These are phyloP conservation scores for Russula brevipes DNA, from an alignment of 768 basidiomycete species.

Conservation along the genomic window DNA sequence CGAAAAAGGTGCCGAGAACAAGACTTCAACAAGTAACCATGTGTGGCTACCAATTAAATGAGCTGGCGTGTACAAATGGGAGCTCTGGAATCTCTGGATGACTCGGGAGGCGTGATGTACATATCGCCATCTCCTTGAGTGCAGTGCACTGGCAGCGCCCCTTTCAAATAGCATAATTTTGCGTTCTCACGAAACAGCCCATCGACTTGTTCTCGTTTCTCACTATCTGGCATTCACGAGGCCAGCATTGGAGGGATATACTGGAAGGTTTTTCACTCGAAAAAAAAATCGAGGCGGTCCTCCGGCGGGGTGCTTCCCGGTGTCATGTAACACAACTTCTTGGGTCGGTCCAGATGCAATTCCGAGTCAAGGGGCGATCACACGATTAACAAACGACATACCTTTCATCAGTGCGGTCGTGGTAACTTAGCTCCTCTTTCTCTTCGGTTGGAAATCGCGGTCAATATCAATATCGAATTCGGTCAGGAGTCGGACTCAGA, in stretches of 20 bases:
- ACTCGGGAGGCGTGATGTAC: slow-evolving; percentile 77
- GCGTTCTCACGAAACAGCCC: slow-evolving; percentile 74
- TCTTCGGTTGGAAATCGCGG: slow-evolving; percentile 85
- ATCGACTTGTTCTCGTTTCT: slow-evolving; percentile 28
- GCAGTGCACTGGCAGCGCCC: slow-evolving; percentile 60
- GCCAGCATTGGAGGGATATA: slow-evolving; percentile 79
- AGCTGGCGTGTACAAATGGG: slow-evolving; percentile 17
- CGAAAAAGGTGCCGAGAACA: too few species aligned
- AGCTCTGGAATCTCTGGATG: slow-evolving; percentile 92
- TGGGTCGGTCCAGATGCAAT: slow-evolving; percentile 5
- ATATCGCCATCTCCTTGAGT: slow-evolving; percentile 88
- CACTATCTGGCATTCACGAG: slow-evolving; percentile 46
- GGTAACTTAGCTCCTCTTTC: slow-evolving; percentile 69
- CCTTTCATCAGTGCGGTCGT: slow-evolving; percentile 90
- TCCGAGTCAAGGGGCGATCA: too few species aligned
- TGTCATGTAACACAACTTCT: slow-evolving; percentile 99
- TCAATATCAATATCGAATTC: slow-evolving; percentile 86
- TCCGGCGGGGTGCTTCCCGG: slow-evolving; percentile 77
- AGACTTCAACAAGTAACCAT: too few species aligned
- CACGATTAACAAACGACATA: slow-evolving; percentile 35
- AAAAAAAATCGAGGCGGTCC: slow-evolving; percentile 99
- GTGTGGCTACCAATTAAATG: neutral
- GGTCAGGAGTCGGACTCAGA: slow-evolving; percentile 54
- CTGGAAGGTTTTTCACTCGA: slow-evolving; percentile 91
- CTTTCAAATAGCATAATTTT: slow-evolving; percentile 76